These are phyloP conservation scores for Ogataea wickerhamii DNA, from an alignment of 805 yeast species.

Conservation along the genomic window DNA sequence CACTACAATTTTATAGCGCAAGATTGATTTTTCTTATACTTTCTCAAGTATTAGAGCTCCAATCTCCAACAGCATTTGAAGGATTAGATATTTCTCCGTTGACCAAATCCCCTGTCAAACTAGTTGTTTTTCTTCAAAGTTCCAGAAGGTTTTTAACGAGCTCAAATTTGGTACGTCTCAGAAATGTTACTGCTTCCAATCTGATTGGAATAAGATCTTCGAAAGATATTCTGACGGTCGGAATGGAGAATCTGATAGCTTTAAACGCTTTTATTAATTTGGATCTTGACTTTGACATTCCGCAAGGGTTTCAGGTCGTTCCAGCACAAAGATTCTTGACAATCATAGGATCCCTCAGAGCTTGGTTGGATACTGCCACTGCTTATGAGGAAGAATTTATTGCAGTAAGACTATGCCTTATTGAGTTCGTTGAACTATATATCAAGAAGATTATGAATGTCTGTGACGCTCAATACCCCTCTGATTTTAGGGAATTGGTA, in stretches of 20 bases:
- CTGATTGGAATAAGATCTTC: constrained; percentile 48
- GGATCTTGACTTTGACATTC: constrained; percentile 27
- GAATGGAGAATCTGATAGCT: constrained; percentile 45
- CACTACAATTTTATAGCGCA: constrained; percentile 29
- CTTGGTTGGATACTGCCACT: constrained; percentile 60
- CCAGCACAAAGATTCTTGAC: constrained; percentile 63
- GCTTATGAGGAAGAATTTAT: constrained; percentile 57
- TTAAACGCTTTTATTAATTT: constrained; percentile 41
- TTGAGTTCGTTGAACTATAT: constrained; percentile 38
- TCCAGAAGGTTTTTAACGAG: constrained; percentile 35
- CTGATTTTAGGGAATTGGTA: constrained; percentile 28
- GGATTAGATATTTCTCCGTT: constrained; percentile 31
- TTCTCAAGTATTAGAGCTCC: constrained; percentile 28
- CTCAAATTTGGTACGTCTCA: constrained; percentile 43
- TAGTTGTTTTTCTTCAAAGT: constrained; percentile 35
- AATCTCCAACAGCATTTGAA: constrained; percentile 17
- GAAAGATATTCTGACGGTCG: constrained; percentile 38
- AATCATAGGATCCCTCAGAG: constrained; percentile 49
- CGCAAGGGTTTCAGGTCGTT: constrained; percentile 37
- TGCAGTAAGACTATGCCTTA: constrained; percentile 47
- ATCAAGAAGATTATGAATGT: constrained; percentile 29
- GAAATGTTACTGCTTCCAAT: constrained; percentile 64
- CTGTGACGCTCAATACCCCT: constrained; percentile 28
- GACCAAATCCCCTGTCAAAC: constrained; percentile 32
- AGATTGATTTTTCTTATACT: constrained; percentile 34